Evolutionary conservation across 2,329 filamentous ascomycete species (phyloP), one percentile per base, ranked within the genome.

Genomic region (Teratosphaeria gauchensis): DNA sequence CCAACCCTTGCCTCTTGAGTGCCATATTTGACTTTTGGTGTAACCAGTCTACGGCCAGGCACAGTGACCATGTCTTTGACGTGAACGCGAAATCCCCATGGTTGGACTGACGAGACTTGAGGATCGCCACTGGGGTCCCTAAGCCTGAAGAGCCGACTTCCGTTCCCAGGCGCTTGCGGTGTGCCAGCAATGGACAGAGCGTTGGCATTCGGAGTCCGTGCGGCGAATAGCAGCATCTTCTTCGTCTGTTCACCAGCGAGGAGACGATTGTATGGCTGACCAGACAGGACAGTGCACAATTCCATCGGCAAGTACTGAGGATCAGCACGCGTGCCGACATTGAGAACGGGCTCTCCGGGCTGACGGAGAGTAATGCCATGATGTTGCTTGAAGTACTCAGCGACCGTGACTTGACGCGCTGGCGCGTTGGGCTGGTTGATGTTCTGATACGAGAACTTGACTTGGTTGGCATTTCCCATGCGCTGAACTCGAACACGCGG

Each of bases 201-300:
- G 63, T 92, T 95, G 5, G 80, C 75, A 1, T 78, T 78, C 0
- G 89, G 89, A 0, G 75, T 75, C 3, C 87, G 81, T 58, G 87
- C 89, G 1, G 90, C 87, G 68, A 90, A 89, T 0, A 74, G 74
- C 53, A 92, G 84, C 89, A 94, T 92, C 0, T 75, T 67, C 0
- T 80, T 77, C 0, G 87, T 88, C 67, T 92, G 87, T 0, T 77
- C 71, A 0, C 79, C 75, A 0, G 71, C 78, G 16, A 92, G 76
- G 65, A 85, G 84, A 3, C 80, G 74, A 46, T 81, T 82, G 24
- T 84, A 78, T 0, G 81, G 72, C 67, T 94, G 89, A 0, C 87
- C 88, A 1, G 82, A 78, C 8, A 84, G 68, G 2, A 94, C 79
- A 3, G 75, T 71, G 62, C 88, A 85, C 5, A 85, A 75, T 69